Conservation (phyloP, 768 basidiomycete genomes). For the Podaxis pistillaris region DNA sequence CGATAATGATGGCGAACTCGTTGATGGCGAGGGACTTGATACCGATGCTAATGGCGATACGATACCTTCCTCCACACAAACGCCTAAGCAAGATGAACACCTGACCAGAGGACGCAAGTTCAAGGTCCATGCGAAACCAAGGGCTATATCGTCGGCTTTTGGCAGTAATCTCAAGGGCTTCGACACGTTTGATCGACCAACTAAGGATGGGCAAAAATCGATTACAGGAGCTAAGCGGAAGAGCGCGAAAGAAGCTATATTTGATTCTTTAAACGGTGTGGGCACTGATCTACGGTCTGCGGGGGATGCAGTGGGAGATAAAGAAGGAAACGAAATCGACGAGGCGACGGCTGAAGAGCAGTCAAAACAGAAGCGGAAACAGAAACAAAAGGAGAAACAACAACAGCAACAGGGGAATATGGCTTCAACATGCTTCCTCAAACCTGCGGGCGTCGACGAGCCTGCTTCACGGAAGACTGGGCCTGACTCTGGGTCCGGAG, state of each 20-base stretch:
- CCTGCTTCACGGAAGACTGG: constrained; percentile 24
- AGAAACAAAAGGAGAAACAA: not conserved
- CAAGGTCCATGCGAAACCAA: constrained; percentile 25
- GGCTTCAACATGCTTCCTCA: constrained; percentile 39
- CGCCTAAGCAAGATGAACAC: not conserved
- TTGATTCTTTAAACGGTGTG: constrained; percentile 41
- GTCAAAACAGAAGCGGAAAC: not conserved
- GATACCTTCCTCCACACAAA: not conserved
- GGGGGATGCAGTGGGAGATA: constrained; percentile 4
- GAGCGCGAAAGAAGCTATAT: constrained; percentile 43
- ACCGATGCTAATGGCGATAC: not conserved
- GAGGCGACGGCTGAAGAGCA: not conserved
- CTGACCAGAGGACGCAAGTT: constrained; percentile 19
- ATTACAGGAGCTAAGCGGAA: constrained; percentile 28
- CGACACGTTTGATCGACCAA: constrained; percentile 13
- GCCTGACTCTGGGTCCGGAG: not conserved
- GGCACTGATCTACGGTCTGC: constrained; percentile 47
- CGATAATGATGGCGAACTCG: not conserved
- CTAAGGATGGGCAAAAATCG: constrained; percentile 10
- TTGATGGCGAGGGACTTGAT: not conserved
- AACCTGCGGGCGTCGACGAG: constrained; percentile 57
- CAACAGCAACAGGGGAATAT: constrained; percentile 12
- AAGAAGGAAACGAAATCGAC: constrained; percentile 1
- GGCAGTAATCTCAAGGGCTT: constrained; percentile 22
- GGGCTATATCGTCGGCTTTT: constrained; percentile 25